Percentiles rank a stretch among this genome's conserved stretches.
Evolutionary conservation across 192 early-diverging fungal genomes (phyloP).

Genomic region (Dissophora ornata): DNA sequence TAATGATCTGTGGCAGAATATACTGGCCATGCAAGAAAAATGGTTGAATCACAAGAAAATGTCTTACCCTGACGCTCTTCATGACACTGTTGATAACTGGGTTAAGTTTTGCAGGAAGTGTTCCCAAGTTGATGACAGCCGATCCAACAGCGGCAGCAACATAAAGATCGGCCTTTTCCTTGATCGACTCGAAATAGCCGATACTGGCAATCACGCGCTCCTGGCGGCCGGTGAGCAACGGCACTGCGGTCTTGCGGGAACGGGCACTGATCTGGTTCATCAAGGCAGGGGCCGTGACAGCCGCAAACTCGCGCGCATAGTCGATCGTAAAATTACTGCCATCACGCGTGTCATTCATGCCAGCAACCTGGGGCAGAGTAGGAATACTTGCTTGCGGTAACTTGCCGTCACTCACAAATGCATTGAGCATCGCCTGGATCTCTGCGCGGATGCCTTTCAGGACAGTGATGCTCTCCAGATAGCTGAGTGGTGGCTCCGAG

Average conservation of each 20-base stretch:
- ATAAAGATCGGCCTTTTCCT: conserved; percentile 72
- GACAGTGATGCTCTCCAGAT: conserved; percentile 71
- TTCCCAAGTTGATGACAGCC: conserved; percentile 82
- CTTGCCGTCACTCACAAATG: conserved; percentile 64
- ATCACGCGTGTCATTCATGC: conserved; percentile 39
- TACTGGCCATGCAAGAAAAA: no score
- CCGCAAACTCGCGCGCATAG: conserved; percentile 62
- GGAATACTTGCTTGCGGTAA: conserved; percentile 57
- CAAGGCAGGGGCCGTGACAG: conserved; percentile 58
- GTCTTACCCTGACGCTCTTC: conserved; percentile 81
- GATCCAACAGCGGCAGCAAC: conserved; percentile 81
- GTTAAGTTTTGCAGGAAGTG: conserved; percentile 85
- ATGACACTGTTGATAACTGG: conserved; percentile 88
- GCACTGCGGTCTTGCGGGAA: conserved; percentile 46
- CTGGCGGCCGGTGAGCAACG: conserved; percentile 68
- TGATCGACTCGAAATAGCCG: conserved; percentile 70
- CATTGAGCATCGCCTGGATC: conserved; percentile 71
- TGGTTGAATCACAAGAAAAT: conserved; percentile 51
- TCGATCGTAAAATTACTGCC: conserved; percentile 66
- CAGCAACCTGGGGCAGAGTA: conserved; percentile 62
- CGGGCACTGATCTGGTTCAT: conserved; percentile 51
- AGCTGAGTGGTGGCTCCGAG: conserved; percentile 68
- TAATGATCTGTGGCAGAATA: no score
- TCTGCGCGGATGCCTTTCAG: conserved; percentile 74
- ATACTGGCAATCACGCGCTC: conserved; percentile 73